These are phyloP conservation scores for Trapa bicornis DNA, from an alignment of 345 rosid species.

Conservation along the genomic window DNA sequence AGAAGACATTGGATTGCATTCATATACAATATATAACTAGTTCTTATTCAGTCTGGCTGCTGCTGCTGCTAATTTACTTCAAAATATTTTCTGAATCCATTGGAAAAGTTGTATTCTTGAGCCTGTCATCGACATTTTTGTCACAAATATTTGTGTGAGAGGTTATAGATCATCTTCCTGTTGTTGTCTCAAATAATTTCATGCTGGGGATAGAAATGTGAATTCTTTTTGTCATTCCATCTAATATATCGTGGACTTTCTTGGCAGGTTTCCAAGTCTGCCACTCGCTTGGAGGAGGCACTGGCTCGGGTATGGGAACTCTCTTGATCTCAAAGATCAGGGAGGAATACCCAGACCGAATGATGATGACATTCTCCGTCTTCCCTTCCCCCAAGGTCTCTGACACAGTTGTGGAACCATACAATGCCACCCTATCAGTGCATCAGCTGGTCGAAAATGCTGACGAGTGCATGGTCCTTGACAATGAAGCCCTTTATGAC, in stretches of 20 bases:
- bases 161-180: background rate
- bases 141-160: background rate
- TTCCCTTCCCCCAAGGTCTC: constrained; percentile 20
- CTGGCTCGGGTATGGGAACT: no score
- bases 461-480: constrained; percentile 95
- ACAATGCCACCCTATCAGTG: constrained; percentile 94
- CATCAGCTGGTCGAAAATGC: constrained; percentile 95
- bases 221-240: background rate
- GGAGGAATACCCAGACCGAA: no score
- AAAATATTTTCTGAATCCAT: background rate
- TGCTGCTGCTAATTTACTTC: background rate
- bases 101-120: background rate
- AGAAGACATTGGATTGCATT: background rate
- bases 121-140: no score
- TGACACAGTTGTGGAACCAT: constrained; percentile 95
- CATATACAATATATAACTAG: background rate
- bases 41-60: background rate
- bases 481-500: constrained; percentile 2
- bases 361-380: constrained; percentile 4
- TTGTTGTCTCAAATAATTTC: background rate
- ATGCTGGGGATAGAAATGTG: background rate
- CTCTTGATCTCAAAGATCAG: no score
- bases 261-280: no score
- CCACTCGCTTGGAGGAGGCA: no score
- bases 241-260: constrained; percentile 5